phyloP scores from a whole-genome alignment of 2,329 filamentous ascomycete genomes.

The Trichoderma sp. region DNA sequence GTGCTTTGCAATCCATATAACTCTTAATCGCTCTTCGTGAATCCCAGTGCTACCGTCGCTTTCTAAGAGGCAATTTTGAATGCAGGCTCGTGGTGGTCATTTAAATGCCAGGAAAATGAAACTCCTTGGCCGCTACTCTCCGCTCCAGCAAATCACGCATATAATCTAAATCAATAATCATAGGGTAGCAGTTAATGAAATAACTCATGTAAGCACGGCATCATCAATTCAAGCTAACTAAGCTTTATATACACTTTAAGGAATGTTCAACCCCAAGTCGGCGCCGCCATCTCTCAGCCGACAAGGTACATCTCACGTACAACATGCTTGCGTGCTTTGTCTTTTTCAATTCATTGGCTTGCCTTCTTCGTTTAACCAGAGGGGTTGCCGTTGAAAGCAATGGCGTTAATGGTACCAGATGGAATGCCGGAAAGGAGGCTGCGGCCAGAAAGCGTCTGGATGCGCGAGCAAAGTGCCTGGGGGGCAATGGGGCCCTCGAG shows the following conservation, averaged over 20 bases:
- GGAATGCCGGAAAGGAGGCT: slow-evolving; percentile 33
- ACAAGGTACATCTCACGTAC: neutral
- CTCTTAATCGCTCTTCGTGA: neutral
- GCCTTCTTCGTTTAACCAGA: slow-evolving; percentile 6
- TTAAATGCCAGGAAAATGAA: neutral
- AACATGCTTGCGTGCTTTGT: neutral
- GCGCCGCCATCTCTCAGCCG: neutral
- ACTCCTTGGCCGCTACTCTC: neutral
- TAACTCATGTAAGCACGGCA: neutral
- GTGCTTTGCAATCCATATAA: neutral
- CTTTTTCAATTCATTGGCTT: neutral
- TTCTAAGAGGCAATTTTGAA: neutral
- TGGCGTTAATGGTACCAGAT: slow-evolving; percentile 38
- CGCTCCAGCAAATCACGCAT: neutral
- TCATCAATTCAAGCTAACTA: neutral
- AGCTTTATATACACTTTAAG: neutral
- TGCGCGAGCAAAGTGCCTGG: slow-evolving; percentile 28
- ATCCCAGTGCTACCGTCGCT: neutral
- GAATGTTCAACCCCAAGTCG: neutral
- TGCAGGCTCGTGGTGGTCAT: neutral
- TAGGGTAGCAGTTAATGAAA: neutral
- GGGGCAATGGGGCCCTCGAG: slow-evolving; percentile 32
- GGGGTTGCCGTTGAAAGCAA: slow-evolving; percentile 45
- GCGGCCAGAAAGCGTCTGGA: slow-evolving; percentile 34
- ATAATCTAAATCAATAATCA: neutral